A percentile compares a stretch with the other conserved stretches of the same genome.
Conservation (phyloP, 306 rosid genomes). For the Ziziphus jujuba region DNA sequence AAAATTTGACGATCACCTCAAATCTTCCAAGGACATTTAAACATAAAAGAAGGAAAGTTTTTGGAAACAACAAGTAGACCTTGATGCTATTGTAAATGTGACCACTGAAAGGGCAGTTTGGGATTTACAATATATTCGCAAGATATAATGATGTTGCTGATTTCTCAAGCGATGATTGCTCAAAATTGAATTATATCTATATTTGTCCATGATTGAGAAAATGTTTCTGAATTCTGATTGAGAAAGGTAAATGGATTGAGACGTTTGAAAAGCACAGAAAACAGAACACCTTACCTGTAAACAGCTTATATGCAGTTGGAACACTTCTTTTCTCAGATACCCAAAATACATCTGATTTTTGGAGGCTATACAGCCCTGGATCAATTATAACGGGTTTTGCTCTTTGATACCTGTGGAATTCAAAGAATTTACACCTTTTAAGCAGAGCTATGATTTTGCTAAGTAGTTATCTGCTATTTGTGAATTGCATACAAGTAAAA, state of each 20-base stretch:
- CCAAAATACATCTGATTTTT: constrained; percentile 75
- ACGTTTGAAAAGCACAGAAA: constrained; percentile 2
- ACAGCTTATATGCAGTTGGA: constrained; percentile 72
- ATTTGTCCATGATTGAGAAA: not conserved
- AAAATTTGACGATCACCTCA: not conserved
- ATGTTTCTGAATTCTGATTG: not conserved
- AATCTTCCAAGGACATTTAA: not conserved
- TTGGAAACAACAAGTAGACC: too few species aligned
- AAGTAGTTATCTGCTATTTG: constrained; percentile 6
- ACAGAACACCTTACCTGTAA: constrained; percentile 49
- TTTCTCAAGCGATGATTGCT: not conserved
- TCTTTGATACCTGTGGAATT: constrained; percentile 56
- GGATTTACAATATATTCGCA: too few species aligned
- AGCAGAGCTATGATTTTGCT: constrained; percentile 9
- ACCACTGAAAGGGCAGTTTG: too few species aligned
- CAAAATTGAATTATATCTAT: not conserved
- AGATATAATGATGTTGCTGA: not conserved
- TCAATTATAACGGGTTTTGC: constrained; percentile 78
- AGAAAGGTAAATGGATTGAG: too few species aligned
- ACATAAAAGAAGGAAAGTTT: not conserved
- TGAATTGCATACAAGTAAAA: constrained; percentile 10
- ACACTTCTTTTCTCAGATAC: constrained; percentile 59
- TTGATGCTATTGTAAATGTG: too few species aligned
- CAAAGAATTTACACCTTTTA: constrained; percentile 10
- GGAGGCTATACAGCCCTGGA: constrained; percentile 66